These are phyloP conservation scores for Starmerella asiatica DNA, from an alignment of 805 yeast genomes.

Conservation along the genomic window DNA sequence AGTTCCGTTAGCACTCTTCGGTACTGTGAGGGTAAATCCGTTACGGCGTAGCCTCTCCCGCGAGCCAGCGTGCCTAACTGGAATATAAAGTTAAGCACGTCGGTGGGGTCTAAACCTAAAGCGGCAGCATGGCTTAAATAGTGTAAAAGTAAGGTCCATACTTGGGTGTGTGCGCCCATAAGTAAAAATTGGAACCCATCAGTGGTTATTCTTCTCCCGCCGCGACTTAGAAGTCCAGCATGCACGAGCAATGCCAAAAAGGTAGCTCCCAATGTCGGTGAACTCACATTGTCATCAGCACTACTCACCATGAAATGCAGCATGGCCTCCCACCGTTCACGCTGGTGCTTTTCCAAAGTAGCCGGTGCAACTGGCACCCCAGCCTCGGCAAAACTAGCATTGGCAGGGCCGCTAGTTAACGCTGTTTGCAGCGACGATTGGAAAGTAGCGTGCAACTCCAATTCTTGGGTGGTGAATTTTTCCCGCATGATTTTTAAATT, in stretches of 20 bases:
- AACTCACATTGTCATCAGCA: constrained; percentile 1
- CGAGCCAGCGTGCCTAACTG: constrained; percentile 85
- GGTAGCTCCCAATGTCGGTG: constrained; percentile 5
- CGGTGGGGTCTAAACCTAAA: constrained; percentile 87
- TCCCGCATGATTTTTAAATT: constrained; percentile 64
- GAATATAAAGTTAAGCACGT: constrained; percentile 83
- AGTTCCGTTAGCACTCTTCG: constrained; percentile 75
- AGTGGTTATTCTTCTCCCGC: constrained; percentile 48
- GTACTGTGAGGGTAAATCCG: constrained; percentile 66
- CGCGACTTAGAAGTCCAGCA: constrained; percentile 74
- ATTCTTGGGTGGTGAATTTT: constrained; percentile 31
- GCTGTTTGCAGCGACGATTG: constrained; percentile 66
- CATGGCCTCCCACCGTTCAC: constrained; percentile 85
- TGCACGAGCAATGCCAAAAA: constrained; percentile 63
- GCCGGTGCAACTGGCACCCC: constrained; percentile 26
- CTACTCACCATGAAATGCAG: constrained; percentile 97
- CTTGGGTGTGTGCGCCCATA: constrained; percentile 86
- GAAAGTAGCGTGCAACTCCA: constrained; percentile 59
- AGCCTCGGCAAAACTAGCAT: constrained; percentile 67
- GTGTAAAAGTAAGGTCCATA: constrained; percentile 83
- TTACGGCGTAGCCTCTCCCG: constrained; percentile 69
- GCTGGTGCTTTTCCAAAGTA: constrained; percentile 66
- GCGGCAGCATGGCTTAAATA: constrained; percentile 75
- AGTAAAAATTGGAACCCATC: constrained; percentile 86
- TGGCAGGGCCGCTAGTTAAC: constrained; percentile 58